These are phyloP conservation scores for Podaxis pistillaris DNA, from an alignment of 768 basidiomycete genomes.

Conservation along the genomic window DNA sequence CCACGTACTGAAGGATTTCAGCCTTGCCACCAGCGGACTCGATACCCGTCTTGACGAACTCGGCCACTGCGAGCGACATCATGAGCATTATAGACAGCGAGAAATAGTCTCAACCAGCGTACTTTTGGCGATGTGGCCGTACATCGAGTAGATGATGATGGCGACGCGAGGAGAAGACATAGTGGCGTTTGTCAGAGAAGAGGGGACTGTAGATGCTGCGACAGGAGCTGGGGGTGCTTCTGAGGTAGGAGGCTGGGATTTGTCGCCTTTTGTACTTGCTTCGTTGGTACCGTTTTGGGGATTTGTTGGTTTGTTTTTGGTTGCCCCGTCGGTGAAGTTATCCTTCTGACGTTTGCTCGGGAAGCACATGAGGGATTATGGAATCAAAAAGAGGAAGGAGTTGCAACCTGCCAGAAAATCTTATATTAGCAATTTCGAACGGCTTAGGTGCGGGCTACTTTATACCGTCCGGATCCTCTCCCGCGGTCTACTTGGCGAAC, in stretches of 20 bases:
- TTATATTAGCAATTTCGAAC: background rate
- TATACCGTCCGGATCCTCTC: background rate
- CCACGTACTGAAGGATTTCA: constrained; percentile 53
- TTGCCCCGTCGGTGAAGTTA: constrained; percentile 27
- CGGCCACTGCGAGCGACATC: constrained; percentile 50
- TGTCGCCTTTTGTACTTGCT: constrained; percentile 29
- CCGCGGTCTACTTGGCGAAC: background rate
- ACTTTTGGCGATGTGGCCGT: constrained; percentile 73
- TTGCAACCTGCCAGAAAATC: background rate
- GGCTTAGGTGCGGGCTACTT: background rate
- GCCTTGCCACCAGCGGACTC: constrained; percentile 47
- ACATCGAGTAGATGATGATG: constrained; percentile 73
- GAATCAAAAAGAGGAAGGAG: constrained; percentile 8
- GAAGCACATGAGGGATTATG: constrained; percentile 29
- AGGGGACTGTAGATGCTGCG: constrained; percentile 11
- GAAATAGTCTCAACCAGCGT: constrained; percentile 19
- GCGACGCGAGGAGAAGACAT: constrained; percentile 59
- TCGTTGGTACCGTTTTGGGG: constrained; percentile 17
- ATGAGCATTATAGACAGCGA: background rate
- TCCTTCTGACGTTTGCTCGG: constrained; percentile 29
- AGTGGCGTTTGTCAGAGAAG: background rate
- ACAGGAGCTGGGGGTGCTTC: constrained; percentile 4
- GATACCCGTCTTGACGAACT: constrained; percentile 48
- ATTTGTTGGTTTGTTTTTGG: constrained; percentile 11
- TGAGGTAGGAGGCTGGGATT: constrained; percentile 6